These are phyloP conservation scores for Acacia crassicarpa DNA, from an alignment of 306 rosid genomes.

Conservation along the genomic window DNA sequence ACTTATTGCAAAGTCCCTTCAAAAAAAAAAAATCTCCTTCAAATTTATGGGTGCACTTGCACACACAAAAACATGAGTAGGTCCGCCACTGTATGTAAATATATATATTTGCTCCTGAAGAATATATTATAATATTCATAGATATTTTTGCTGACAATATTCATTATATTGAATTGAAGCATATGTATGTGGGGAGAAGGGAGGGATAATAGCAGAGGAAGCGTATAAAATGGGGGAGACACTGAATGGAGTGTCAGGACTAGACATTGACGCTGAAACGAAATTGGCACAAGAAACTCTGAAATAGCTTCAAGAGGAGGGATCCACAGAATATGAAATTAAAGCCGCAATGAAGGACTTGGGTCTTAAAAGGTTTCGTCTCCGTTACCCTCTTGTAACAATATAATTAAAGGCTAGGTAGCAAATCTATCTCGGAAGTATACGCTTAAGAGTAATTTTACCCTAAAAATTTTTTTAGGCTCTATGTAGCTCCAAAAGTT, in stretches of 20 bases:
- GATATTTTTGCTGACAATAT: neutral
- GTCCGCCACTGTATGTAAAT: too few species aligned
- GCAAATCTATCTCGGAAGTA: too few species aligned
- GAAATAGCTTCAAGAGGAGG: constrained; percentile 30
- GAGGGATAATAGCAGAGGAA: constrained; percentile 47
- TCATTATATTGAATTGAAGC: constrained; percentile 29
- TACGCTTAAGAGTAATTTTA: too few species aligned
- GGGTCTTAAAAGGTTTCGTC: constrained; percentile 49
- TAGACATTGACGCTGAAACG: constrained; percentile 43
- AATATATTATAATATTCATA: neutral
- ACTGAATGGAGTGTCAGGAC: constrained; percentile 45
- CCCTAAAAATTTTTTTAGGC: too few species aligned
- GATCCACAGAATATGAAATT: constrained; percentile 28
- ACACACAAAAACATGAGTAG: too few species aligned
- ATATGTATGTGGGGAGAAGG: constrained; percentile 57
- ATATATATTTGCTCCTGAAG: neutral
- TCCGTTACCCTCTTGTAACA: neutral
- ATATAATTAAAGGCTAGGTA: neutral
- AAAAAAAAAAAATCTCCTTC: too few species aligned
- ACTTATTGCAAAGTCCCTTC: too few species aligned
- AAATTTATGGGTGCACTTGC: too few species aligned
- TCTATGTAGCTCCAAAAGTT: too few species aligned
- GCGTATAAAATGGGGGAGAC: constrained; percentile 48
- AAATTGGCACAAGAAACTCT: constrained; percentile 33
- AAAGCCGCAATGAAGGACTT: constrained; percentile 49